Percentiles rank a stretch among this genome's conserved stretches.
These are phyloP conservation scores for Colletotrichum coccodes DNA, from an alignment of 2,329 filamentous ascomycete species.

Conservation along the genomic window DNA sequence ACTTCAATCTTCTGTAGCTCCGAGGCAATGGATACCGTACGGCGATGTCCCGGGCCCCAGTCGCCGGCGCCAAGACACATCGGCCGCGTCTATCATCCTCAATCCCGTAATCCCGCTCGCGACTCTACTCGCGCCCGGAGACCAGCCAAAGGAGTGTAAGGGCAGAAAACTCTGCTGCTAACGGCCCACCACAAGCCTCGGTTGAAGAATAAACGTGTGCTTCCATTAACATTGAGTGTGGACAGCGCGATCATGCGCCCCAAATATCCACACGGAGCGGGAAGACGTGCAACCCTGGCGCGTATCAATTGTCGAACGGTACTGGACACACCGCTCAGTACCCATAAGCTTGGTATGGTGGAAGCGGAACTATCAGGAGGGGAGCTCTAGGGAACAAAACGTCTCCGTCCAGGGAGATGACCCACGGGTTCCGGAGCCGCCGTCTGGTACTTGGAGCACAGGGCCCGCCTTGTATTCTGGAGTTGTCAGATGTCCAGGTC, in stretches of 20 bases:
- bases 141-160: background rate
- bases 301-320: slow-evolving; percentile 9
- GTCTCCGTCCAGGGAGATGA: background rate
- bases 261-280: slow-evolving; percentile 25
- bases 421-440: slow-evolving; percentile 8
- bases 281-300: slow-evolving; percentile 26
- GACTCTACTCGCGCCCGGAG: background rate
- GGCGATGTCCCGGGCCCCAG: slow-evolving; percentile 1
- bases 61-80: slow-evolving; percentile 1
- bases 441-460: slow-evolving; percentile 3
- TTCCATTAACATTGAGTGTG: slow-evolving; percentile 8
- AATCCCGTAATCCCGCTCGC: slow-evolving; percentile 12
- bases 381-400: background rate
- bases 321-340: background rate
- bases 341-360: slow-evolving; percentile 1
- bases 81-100: slow-evolving; percentile 5
- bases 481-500: background rate
- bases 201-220: background rate
- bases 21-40: background rate
- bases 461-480: background rate
- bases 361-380: background rate
- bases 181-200: slow-evolving; percentile 8
- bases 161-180: slow-evolving; percentile 1
- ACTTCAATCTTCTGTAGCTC: background rate
- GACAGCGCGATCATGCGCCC: slow-evolving; percentile 24